These are phyloP conservation scores for Penicillium sp. DNA, from an alignment of 2,329 filamentous ascomycete genomes.

Conservation along the genomic window DNA sequence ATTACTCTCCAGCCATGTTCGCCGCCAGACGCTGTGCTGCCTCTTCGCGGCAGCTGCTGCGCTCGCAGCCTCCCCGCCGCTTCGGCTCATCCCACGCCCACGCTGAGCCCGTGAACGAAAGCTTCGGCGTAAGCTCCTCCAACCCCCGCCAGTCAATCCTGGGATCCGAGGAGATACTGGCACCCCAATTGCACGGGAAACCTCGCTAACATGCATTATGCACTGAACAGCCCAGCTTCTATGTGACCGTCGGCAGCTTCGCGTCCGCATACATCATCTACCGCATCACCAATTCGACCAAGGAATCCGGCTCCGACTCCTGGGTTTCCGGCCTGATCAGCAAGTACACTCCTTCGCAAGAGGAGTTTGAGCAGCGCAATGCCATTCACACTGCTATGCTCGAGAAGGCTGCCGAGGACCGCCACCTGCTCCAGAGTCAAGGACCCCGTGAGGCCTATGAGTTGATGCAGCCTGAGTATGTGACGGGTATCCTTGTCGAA, in stretches of 20 bases:
- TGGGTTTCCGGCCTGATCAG: conserved; percentile 52
- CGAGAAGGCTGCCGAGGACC: conserved; percentile 64
- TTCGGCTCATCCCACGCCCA: conserved; percentile 45
- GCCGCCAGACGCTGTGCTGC: conserved; percentile 42
- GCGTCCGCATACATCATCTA: conserved; percentile 46
- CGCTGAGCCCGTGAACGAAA: conserved; percentile 46
- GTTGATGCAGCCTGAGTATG: conserved; percentile 66
- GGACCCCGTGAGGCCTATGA: conserved; percentile 48
- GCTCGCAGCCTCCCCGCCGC: conserved; percentile 45
- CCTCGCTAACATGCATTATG: conserved; percentile 18
- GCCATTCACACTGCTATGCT: conserved; percentile 60
- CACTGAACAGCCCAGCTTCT: conserved; percentile 47
- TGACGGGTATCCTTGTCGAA: conserved; percentile 18
- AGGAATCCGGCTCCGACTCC: conserved; percentile 40
- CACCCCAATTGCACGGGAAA: conserved; percentile 8
- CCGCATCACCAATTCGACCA: conserved; percentile 39
- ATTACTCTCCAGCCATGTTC: conserved; percentile 41
- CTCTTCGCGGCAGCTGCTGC: conserved; percentile 39
- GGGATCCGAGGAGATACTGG: conserved; percentile 8
- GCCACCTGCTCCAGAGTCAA: conserved; percentile 58
- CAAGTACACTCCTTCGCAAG: conserved; percentile 55
- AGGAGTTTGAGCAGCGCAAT: conserved; percentile 57
- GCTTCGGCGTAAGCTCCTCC: conserved; percentile 45
- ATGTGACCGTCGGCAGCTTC: conserved; percentile 45
- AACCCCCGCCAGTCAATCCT: conserved; percentile 12